A percentile compares a stretch with the other conserved stretches of the same genome.
These are phyloP conservation scores for Plasmodium gallinaceum DNA, from an alignment of 169 alveolate genomes.

Conservation along the genomic window DNA sequence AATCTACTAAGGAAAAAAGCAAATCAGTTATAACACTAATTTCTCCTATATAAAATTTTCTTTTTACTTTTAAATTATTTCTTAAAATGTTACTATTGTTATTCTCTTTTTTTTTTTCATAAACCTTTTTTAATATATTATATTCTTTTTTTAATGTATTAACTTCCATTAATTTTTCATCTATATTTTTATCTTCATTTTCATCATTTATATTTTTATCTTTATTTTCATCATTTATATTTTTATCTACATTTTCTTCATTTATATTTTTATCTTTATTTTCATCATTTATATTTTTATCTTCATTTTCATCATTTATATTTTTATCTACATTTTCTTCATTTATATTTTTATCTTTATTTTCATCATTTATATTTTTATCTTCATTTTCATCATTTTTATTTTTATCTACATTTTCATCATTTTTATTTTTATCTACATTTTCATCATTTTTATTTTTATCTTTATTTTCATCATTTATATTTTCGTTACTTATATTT, in stretches of 20 bases:
- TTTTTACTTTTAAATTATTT: not conserved
- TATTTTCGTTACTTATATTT: not conserved
- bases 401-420: too few relatives aligned
- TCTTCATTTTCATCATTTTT: not conserved
- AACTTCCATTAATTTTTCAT: not conserved
- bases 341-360: not conserved
- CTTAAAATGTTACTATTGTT: not conserved
- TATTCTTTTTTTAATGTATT: not conserved
- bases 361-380: too few relatives aligned
- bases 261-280: not conserved
- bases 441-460: not conserved
- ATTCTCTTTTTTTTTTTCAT: not conserved
- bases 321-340: not conserved
- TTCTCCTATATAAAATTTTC: slow-evolving; percentile 43
- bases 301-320: too few relatives aligned
- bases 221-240: not conserved
- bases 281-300: not conserved
- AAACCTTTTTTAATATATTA: not conserved
- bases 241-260: not conserved
- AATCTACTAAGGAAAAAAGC: slow-evolving; percentile 41
- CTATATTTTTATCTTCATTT: not conserved
- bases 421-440: too few relatives aligned
- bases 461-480: not conserved
- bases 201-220: not conserved
- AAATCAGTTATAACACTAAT: slow-evolving; percentile 50